Evolutionary conservation across 2,329 filamentous ascomycete genomes (phyloP), one percentile per base, ranked within the genome.

Genomic region (Metarhizium robertsii): DNA sequence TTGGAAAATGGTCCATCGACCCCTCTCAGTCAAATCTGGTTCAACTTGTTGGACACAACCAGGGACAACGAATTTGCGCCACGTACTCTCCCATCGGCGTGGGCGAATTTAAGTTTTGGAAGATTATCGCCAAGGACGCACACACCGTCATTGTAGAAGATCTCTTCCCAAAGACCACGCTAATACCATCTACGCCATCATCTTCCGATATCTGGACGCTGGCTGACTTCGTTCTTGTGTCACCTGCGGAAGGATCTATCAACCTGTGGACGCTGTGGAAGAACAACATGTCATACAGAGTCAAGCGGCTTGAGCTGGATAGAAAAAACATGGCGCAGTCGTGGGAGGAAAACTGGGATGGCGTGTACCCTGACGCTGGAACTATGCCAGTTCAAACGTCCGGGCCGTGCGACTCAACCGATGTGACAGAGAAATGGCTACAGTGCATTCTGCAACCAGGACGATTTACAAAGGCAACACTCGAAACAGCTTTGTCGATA

Each of bases 101-200:
- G 45, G 88, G 94, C 40, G 87, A 92, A 66, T 97, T 99, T 78
- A 97, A 96, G 69, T 92, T 99, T 67, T 99, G 92, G 90, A 79
- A 75, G 60, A 71, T 84, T n/a, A 81, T 82, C 53, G 81, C 87
- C 18, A 81, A 85, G 61, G 81, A 85, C 53, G 80, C 80, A 62
- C 78, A 87, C 63, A 76, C 74, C 2, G 68, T 90, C 20, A 77
- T 84, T 8, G 76, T 95, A 14, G 80, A 84, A 59, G 90, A 95
- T 62, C 73, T 90, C 25, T 91, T 88, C 61, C 80, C 87, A 0
- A 75, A 79, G 43, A 64, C 67, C 50, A 64, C 64, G 13, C 75
- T 94, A 36, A 77, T 86, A 30, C 88, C 91, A 1, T 81, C 82
- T 57, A 85, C 78, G 65, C 85, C 83, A 60, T 87, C 84, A 48